Conservation (phyloP, 768 basidiomycete genomes). For the Boletus edulis region DNA sequence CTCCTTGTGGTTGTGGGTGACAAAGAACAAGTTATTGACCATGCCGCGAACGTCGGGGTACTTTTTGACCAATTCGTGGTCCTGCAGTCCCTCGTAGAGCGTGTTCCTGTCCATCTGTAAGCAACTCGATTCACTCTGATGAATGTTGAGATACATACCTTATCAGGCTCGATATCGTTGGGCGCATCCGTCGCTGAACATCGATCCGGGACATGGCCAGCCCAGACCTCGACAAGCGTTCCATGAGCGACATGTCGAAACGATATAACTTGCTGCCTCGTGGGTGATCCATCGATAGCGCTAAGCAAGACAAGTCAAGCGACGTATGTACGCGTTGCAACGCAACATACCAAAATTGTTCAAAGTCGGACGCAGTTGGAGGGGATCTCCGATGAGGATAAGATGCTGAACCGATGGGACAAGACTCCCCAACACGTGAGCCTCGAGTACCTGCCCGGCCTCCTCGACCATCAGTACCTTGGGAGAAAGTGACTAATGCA, state of each 20-base stretch:
- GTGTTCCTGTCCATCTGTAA: conserved; percentile 39
- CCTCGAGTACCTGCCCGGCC: conserved; percentile 80
- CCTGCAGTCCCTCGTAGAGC: conserved; percentile 59
- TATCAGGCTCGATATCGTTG: conserved; percentile 56
- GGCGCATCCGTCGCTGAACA: conserved; percentile 76
- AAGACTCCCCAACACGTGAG: conserved; percentile 64
- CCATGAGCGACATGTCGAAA: conserved; percentile 77
- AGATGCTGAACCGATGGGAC: conserved; percentile 69
- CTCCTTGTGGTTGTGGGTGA: conserved; percentile 61
- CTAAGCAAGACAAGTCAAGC: conserved; percentile 33
- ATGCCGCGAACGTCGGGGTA: conserved; percentile 64
- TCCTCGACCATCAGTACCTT: conserved; percentile 73
- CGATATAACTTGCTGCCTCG: conserved; percentile 53
- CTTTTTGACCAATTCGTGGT: conserved; percentile 47
- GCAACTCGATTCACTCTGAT: not conserved
- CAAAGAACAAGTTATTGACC: conserved; percentile 62
- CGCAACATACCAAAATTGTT: conserved; percentile 53
- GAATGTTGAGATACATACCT: conserved; percentile 2
- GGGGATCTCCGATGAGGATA: conserved; percentile 79
- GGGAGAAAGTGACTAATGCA: conserved; percentile 51
- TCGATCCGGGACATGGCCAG: conserved; percentile 68
- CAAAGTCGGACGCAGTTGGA: conserved; percentile 68
- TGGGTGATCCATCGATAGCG: conserved; percentile 65
- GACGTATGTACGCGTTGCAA: not conserved
- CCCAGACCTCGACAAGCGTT: conserved; percentile 56